phyloP scores from a whole-genome alignment of 805 yeast genomes.

The Nakazawaea pomicola region DNA sequence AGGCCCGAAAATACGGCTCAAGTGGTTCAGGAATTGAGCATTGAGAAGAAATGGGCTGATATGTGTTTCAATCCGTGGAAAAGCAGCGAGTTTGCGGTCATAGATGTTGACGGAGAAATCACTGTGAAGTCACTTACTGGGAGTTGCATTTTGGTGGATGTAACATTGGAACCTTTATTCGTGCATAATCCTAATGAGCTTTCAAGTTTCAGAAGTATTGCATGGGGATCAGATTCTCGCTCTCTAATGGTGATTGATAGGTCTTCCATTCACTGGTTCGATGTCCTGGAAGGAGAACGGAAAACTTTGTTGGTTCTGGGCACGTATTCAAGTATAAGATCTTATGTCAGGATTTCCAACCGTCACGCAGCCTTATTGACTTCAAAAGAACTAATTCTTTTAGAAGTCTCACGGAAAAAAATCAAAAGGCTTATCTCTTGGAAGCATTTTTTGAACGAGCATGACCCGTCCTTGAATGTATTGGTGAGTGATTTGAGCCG shows the following conservation, averaged over 20 bases:
- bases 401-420: conserved; percentile 24
- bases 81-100: conserved; percentile 30
- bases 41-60: conserved; percentile 36
- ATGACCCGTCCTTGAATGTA: conserved; percentile 50
- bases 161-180: background rate
- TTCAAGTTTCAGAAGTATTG: conserved; percentile 49
- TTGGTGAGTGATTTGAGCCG: conserved; percentile 19
- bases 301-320: conserved; percentile 40
- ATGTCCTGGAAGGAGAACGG: conserved; percentile 25
- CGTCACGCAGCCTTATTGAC: conserved; percentile 52
- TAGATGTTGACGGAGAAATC: conserved; percentile 54
- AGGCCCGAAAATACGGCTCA: no score
- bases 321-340: conserved; percentile 49
- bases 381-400: conserved; percentile 57
- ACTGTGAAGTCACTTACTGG: conserved; percentile 17
- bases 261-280: conserved; percentile 33
- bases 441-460: conserved; percentile 59
- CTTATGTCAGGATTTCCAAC: conserved; percentile 30
- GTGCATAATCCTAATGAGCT: conserved; percentile 40
- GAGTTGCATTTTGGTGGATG: no score
- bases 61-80: conserved; percentile 40
- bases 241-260: conserved; percentile 35
- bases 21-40: conserved; percentile 3
- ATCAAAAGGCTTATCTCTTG: conserved; percentile 56
- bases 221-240: conserved; percentile 35